Evolutionary conservation across 2,329 filamentous ascomycete species (phyloP).

Genomic region (Claviceps sp.): DNA sequence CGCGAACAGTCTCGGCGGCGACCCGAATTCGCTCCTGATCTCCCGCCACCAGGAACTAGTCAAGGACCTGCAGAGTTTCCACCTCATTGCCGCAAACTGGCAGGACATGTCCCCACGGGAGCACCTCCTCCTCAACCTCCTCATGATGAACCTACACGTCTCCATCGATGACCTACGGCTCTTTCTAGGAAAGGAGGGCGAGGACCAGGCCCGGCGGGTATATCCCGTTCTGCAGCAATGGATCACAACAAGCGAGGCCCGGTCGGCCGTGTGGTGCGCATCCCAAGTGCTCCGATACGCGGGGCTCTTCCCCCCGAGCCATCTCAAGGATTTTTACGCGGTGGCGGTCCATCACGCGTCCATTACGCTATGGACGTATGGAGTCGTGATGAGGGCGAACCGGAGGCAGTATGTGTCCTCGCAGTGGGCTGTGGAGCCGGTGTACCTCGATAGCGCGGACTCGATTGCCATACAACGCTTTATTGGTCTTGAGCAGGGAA

Average conservation of each 20-base stretch:
- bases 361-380: slow-evolving; percentile 56
- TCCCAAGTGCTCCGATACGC: slow-evolving; percentile 52
- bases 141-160: slow-evolving; percentile 51
- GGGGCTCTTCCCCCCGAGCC: slow-evolving; percentile 35
- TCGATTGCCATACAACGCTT: slow-evolving; percentile 41
- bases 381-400: slow-evolving; percentile 38
- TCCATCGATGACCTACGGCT: slow-evolving; percentile 52
- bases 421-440: slow-evolving; percentile 22
- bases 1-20: slow-evolving; percentile 24
- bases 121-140: slow-evolving; percentile 35
- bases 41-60: slow-evolving; percentile 50
- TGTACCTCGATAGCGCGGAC: slow-evolving; percentile 45
- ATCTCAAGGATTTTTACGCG: slow-evolving; percentile 52
- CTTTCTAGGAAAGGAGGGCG: slow-evolving; percentile 50
- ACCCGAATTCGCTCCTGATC: slow-evolving; percentile 32
- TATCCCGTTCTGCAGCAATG: slow-evolving; percentile 47
- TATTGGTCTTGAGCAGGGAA: slow-evolving; percentile 39
- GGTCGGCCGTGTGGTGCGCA: slow-evolving; percentile 53
- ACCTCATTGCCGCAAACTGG: slow-evolving; percentile 28
- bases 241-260: slow-evolving; percentile 39
- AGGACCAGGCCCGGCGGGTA: slow-evolving; percentile 48
- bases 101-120: slow-evolving; percentile 32
- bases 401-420: slow-evolving; percentile 17
- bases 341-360: slow-evolving; percentile 57
- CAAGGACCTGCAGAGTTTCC: slow-evolving; percentile 38